A percentile compares a stretch with the other conserved stretches of the same genome.
These are phyloP conservation scores for Talaromyces ruber DNA, from an alignment of 495 filamentous ascomycete species.

Conservation along the genomic window DNA sequence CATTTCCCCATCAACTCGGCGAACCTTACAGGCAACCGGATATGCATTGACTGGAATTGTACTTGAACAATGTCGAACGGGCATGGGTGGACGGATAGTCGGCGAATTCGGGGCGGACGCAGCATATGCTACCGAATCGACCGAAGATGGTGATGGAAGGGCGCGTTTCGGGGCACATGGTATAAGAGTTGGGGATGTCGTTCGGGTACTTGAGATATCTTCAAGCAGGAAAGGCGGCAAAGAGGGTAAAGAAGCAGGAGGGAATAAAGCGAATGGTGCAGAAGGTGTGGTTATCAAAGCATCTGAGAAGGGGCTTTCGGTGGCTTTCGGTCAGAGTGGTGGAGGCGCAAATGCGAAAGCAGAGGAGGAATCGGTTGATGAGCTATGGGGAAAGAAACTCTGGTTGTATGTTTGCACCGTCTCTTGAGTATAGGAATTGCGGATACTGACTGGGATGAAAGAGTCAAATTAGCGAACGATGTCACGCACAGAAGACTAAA, in stretches of 20 bases:
- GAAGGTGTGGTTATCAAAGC: constrained; percentile 79
- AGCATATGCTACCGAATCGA: constrained; percentile 41
- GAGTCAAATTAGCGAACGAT: constrained; percentile 91
- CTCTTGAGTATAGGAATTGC: background rate
- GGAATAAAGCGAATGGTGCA: constrained; percentile 39
- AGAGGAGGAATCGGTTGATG: constrained; percentile 51
- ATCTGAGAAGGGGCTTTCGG: constrained; percentile 44
- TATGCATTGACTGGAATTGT: constrained; percentile 77
- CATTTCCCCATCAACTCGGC: constrained; percentile 60
- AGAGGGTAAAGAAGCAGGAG: constrained; percentile 37
- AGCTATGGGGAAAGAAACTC: constrained; percentile 50
- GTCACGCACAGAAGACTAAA: constrained; percentile 92
- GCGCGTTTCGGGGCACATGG: constrained; percentile 64
- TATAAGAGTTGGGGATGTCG: constrained; percentile 79
- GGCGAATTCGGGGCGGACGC: constrained; percentile 70
- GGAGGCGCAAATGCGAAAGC: constrained; percentile 35
- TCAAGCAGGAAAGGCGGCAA: constrained; percentile 56
- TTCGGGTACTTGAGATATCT: constrained; percentile 69
- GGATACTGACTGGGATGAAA: constrained; percentile 11
- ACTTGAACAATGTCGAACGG: constrained; percentile 75
- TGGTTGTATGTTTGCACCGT: constrained; percentile 42
- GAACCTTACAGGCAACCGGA: constrained; percentile 72
- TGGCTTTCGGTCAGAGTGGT: constrained; percentile 61
- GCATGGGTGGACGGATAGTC: constrained; percentile 79
- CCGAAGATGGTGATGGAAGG: constrained; percentile 25